Base-by-base conservation (phyloP, 257 asterid species). In the Solanum ossicruentum region DNA sequence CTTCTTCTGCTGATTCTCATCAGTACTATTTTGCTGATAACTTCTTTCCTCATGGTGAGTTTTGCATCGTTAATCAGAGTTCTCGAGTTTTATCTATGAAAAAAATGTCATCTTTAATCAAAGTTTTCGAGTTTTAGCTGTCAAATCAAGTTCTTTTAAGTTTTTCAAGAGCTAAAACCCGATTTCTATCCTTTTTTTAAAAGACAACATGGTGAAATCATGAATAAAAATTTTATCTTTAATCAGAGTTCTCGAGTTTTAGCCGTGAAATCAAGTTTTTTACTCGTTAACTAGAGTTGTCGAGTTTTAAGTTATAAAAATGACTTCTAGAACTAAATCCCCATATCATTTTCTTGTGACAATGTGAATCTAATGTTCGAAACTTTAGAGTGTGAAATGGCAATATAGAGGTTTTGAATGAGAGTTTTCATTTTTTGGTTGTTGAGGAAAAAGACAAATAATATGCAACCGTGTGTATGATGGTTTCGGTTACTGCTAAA, bases 11-110 rank as follows among this genome's bases (percentile, higher is more conserved):
- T 73, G 93, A 92, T 45, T 86, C 94, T 77, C 95, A 91, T 56
- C 93, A 85, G 82, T 91, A 85, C 88, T 94, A 89, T 90, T 92
- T 91, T 85, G 89, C 97, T 66, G 97, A 92, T 89, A 91, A 92
- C 89, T 92, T 91, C 93, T 94, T 91, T 84, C 91, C 92, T 28
- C 90, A 91, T 83, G 97, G 95, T 94, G 88, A 55, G 7, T 17
- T 15, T 3, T 3, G 13, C 11, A 36, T 36, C 41, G 0, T 61
- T 23, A 63, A 21, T 23, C 70, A 23, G 39, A 21, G 17, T 9
- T 60, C 16, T 58, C 66, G 2, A 7, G 63, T 57, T 8, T 18
- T 7, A 57, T 3, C 41, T 36, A 0, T 3, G 6, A 36, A 36
- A 12, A 12, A 65, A 2, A 28, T 65, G 13, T 5, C 12, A 0